Percentiles rank a stretch among this genome's conserved stretches.
phyloP scores from a whole-genome alignment of 78 protist genomes.

The Guillardia theta region DNA sequence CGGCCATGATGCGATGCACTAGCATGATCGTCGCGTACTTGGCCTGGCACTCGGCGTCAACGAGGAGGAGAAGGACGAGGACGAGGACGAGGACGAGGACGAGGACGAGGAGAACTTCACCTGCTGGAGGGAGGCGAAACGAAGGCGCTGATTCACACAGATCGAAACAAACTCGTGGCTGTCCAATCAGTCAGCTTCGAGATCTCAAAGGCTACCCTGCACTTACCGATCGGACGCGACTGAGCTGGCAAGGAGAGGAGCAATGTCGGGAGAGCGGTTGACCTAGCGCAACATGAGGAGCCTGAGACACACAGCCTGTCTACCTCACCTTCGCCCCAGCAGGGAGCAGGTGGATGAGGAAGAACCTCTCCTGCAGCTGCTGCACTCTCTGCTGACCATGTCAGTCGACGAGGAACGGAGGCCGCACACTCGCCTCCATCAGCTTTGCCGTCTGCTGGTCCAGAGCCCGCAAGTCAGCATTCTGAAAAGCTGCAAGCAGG shows the following conservation, averaged over 20 bases:
- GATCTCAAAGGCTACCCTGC: no score
- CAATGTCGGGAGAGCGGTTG: not conserved
- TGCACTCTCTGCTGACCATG: not conserved
- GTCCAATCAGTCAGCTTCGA: no score
- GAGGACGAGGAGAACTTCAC: no score
- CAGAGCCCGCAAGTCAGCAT: not conserved
- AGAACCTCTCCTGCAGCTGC: conserved; percentile 25
- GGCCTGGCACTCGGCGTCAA: no score
- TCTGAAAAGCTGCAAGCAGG: not conserved
- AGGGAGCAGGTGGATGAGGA: not conserved
- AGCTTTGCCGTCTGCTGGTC: not conserved
- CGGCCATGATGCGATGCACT: conserved; percentile 11
- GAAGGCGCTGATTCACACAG: not conserved
- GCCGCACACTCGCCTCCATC: not conserved
- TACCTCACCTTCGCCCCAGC: no score
- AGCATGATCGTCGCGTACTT: conserved; percentile 26
- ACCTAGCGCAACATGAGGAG: no score
- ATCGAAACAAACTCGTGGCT: not conserved
- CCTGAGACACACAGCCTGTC: no score
- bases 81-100: no score
- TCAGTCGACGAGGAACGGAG: not conserved
- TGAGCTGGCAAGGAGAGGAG: not conserved
- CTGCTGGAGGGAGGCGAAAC: conserved; percentile 28
- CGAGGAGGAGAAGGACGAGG: no score
- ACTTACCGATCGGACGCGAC: no score